Conservation (phyloP, 805 yeast genomes). For the Candida qinlingensis region DNA sequence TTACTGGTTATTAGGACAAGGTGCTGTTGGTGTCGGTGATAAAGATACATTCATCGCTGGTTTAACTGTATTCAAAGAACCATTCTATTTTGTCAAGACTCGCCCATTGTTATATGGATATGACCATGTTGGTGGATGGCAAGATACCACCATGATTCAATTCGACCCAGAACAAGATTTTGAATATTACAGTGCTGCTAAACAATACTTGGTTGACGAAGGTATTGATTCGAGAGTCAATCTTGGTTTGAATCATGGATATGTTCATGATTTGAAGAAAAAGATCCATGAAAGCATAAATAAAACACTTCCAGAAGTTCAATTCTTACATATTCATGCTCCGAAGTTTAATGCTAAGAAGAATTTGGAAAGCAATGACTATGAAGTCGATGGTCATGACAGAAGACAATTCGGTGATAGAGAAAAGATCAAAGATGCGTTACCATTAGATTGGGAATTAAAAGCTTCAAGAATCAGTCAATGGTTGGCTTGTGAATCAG, state of each 20-base stretch:
- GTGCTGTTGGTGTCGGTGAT: slow-evolving; percentile 76
- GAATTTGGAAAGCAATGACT: slow-evolving; percentile 17
- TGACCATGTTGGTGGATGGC: slow-evolving; percentile 20
- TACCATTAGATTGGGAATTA: slow-evolving; percentile 24
- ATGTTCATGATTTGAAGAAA: slow-evolving; percentile 16
- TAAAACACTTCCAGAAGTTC: slow-evolving; percentile 21
- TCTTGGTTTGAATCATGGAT: slow-evolving; percentile 20
- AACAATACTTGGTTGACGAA: slow-evolving; percentile 14
- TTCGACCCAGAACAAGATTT: slow-evolving; percentile 25
- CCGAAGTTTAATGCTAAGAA: slow-evolving; percentile 25
- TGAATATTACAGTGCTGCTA: slow-evolving; percentile 19
- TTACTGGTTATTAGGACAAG: slow-evolving; percentile 68
- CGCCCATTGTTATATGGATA: slow-evolving; percentile 24
- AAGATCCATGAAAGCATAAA: slow-evolving; percentile 14
- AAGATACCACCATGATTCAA: slow-evolving; percentile 27
- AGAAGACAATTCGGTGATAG: slow-evolving; percentile 26
- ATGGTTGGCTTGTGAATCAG: slow-evolving; percentile 27
- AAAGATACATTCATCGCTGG: slow-evolving; percentile 59
- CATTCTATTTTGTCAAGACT: slow-evolving; percentile 23
- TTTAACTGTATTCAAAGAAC: slow-evolving; percentile 21
- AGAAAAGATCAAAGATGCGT: slow-evolving; percentile 19
- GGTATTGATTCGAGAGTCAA: slow-evolving; percentile 21
- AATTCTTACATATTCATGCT: slow-evolving; percentile 25
- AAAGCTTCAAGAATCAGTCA: slow-evolving; percentile 23
- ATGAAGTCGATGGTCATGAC: slow-evolving; percentile 20